A percentile compares a stretch with the other conserved stretches of the same genome.
Evolutionary conservation across 2,329 filamentous ascomycete genomes (phyloP).

Genomic region (Mycogone perniciosa): DNA sequence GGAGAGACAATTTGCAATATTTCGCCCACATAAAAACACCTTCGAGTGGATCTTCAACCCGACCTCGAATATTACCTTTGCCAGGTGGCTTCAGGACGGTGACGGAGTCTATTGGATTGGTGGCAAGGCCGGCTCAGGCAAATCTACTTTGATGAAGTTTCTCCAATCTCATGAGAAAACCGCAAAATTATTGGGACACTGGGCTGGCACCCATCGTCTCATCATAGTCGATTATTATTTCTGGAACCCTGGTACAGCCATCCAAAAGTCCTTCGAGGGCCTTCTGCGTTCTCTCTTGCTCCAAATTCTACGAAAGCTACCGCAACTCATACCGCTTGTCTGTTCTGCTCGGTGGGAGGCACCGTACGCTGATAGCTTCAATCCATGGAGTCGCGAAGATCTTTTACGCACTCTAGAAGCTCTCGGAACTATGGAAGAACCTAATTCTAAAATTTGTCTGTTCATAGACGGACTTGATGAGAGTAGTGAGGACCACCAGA

Average conservation of each 20-base stretch:
- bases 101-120: slow-evolving; percentile 23
- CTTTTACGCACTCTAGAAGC: background rate
- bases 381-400: slow-evolving; percentile 1
- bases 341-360: slow-evolving; percentile 2
- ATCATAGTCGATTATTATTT: slow-evolving; percentile 13
- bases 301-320: slow-evolving; percentile 10
- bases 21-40: slow-evolving; percentile 14
- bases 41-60: slow-evolving; percentile 23
- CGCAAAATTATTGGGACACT: background rate
- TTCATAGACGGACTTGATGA: slow-evolving; percentile 19
- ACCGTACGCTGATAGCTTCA: background rate
- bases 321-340: background rate
- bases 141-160: slow-evolving; percentile 35
- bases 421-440: background rate
- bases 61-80: slow-evolving; percentile 12
- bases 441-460: slow-evolving; percentile 10
- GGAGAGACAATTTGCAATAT: slow-evolving; percentile 2
- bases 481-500: slow-evolving; percentile 11
- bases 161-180: background rate
- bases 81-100: slow-evolving; percentile 16
- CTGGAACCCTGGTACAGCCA: slow-evolving; percentile 10
- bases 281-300: slow-evolving; percentile 11
- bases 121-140: slow-evolving; percentile 32
- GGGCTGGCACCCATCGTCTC: background rate
- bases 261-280: slow-evolving; percentile 13